Percentiles rank a stretch among this genome's conserved stretches.
phyloP scores from a whole-genome alignment of 768 basidiomycete genomes.

The Mycena kentingensis region DNA sequence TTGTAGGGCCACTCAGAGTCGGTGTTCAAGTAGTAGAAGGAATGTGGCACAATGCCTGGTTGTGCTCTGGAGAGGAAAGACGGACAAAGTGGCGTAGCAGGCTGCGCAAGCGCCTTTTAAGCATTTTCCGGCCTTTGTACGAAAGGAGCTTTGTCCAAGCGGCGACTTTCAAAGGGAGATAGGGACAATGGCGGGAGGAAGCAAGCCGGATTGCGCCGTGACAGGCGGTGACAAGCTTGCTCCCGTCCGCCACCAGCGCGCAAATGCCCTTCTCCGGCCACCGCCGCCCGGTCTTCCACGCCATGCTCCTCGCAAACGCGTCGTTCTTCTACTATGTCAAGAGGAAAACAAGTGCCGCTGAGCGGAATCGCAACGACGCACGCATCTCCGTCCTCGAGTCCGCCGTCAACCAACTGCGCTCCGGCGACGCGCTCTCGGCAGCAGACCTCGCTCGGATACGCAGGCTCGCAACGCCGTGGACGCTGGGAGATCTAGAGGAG shows the following conservation, averaged over 20 bases:
- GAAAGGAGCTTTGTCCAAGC: no score
- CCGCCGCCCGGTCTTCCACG: slow-evolving; percentile 17
- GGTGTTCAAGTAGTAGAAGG: no score
- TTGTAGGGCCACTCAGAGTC: no score
- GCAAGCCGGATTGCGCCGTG: background rate
- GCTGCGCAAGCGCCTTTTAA: background rate
- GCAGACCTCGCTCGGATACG: slow-evolving; percentile 58
- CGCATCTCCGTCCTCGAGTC: slow-evolving; percentile 66
- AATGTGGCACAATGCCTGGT: slow-evolving; percentile 1
- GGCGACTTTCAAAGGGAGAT: no score
- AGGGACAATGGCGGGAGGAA: no score
- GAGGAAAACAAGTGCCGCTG: slow-evolving; percentile 50
- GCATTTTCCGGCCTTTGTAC: background rate
- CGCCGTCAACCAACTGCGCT: slow-evolving; percentile 53
- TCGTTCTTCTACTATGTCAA: slow-evolving; percentile 30
- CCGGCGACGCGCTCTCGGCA: slow-evolving; percentile 44
- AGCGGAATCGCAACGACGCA: slow-evolving; percentile 55
- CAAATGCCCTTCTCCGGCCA: slow-evolving; percentile 24
- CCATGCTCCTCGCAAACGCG: slow-evolving; percentile 21
- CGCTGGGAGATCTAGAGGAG: slow-evolving; percentile 3
- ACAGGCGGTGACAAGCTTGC: background rate
- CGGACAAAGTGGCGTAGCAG: background rate
- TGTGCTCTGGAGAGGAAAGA: no score
- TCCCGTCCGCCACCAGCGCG: background rate
- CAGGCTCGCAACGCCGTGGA: slow-evolving; percentile 44